These are phyloP conservation scores for Aspergillus nanangensis DNA, from an alignment of 495 filamentous ascomycete genomes.

Conservation along the genomic window DNA sequence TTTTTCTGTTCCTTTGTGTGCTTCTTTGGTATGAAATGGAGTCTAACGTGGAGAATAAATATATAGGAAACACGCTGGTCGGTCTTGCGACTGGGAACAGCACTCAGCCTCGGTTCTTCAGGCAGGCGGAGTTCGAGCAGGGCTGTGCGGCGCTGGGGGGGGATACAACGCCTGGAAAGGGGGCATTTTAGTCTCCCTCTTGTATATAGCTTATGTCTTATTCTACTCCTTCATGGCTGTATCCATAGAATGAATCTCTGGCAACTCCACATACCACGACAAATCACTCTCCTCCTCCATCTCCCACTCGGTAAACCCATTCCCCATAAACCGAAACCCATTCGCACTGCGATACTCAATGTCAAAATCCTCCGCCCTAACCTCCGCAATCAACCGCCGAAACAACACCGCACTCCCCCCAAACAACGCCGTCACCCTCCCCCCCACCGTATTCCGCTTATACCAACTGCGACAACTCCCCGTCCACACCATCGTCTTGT, in stretches of 20 bases:
- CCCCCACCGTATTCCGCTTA: conserved; percentile 35
- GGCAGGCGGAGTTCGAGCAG: background rate
- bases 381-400: conserved; percentile 41
- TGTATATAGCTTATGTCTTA: too few relatives aligned
- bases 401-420: conserved; percentile 44
- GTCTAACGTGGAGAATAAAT: background rate
- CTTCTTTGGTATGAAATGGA: background rate
- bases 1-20: background rate
- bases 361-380: conserved; percentile 47
- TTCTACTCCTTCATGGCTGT: too few relatives aligned
- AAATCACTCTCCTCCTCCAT: conserved; percentile 20
- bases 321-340: conserved; percentile 47
- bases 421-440: conserved; percentile 40
- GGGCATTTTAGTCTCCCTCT: conserved; percentile 2
- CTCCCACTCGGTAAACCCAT: conserved; percentile 34
- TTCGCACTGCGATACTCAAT: conserved; percentile 40
- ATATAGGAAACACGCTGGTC: background rate
- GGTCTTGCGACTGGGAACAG: conserved; percentile 1
- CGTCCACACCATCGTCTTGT: conserved; percentile 43
- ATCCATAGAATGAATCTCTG: background rate
- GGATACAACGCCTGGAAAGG: background rate
- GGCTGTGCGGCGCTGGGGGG: conserved; percentile 2
- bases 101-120: background rate
- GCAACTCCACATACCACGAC: conserved; percentile 22
- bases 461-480: conserved; percentile 46